These are phyloP conservation scores for Coemansia erecta DNA, from an alignment of 192 early-diverging fungal genomes.

Conservation along the genomic window DNA sequence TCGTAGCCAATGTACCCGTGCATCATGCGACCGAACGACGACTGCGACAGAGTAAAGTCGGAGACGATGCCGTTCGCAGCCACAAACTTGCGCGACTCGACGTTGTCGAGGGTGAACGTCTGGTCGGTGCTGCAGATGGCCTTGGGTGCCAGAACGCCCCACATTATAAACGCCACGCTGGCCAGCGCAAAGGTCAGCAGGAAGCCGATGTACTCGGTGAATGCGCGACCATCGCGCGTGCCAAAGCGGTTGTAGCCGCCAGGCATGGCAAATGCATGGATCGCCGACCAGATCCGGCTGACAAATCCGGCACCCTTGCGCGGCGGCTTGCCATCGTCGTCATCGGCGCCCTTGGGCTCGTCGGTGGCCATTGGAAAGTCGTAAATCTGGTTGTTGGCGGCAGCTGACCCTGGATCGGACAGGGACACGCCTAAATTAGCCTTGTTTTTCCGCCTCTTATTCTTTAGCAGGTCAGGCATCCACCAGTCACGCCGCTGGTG, in stretches of 20 bases:
- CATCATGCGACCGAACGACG: slow-evolving; percentile 34
- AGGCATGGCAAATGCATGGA: slow-evolving; percentile 33
- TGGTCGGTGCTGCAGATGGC: slow-evolving; percentile 47
- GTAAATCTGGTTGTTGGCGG: background rate
- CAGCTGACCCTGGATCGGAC: background rate
- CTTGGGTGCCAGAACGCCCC: slow-evolving; percentile 49
- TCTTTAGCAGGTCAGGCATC: background rate
- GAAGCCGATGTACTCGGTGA: slow-evolving; percentile 38
- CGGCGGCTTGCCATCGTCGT: background rate
- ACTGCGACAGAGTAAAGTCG: slow-evolving; percentile 41
- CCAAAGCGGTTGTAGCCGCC: slow-evolving; percentile 53
- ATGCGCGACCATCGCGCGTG: slow-evolving; percentile 24
- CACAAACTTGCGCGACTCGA: slow-evolving; percentile 31
- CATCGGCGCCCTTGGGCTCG: background rate
- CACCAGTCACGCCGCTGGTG: slow-evolving; percentile 1
- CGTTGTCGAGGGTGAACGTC: slow-evolving; percentile 39
- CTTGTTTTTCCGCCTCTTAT: background rate
- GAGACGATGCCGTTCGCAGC: slow-evolving; percentile 50
- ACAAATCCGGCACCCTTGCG: background rate
- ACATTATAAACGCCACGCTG: slow-evolving; percentile 50
- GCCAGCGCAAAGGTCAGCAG: slow-evolving; percentile 45
- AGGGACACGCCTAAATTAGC: background rate
- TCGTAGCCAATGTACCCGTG: slow-evolving; percentile 48
- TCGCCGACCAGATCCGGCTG: slow-evolving; percentile 9
- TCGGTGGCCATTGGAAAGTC: slow-evolving; percentile 1